These are phyloP conservation scores for Flaveria linearis DNA, from an alignment of 129 eudicot genomes.

Conservation along the genomic window DNA sequence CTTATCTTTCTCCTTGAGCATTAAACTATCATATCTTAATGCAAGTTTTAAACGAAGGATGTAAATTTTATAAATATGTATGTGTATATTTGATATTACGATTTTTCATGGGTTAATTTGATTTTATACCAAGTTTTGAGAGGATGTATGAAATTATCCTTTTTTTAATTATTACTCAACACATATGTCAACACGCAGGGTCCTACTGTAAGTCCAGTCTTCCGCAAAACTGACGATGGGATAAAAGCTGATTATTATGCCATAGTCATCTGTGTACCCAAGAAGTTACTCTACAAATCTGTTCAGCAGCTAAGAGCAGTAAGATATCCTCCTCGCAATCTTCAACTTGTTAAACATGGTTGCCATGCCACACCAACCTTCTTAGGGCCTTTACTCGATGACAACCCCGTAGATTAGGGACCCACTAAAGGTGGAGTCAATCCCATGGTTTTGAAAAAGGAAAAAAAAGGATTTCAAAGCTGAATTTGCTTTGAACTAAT, in stretches of 20 bases:
- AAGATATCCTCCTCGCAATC: constrained; percentile 32
- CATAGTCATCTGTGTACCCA: constrained; percentile 92
- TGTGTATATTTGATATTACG: background rate
- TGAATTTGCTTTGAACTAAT: background rate
- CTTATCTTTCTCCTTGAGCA: background rate
- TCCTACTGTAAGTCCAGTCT: constrained; percentile 90
- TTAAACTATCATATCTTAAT: background rate
- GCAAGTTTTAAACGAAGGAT: background rate
- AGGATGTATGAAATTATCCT: background rate
- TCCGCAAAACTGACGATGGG: constrained; percentile 61
- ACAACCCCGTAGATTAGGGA: background rate
- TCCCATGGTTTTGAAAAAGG: background rate
- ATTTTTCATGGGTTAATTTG: background rate
- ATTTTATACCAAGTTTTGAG: background rate
- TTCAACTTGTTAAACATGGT: constrained; percentile 17
- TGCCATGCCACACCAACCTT: background rate
- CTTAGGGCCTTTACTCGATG: background rate
- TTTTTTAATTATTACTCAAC: background rate
- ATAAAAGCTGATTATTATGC: constrained; percentile 74
- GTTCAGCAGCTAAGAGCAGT: constrained; percentile 91
- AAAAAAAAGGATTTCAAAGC: background rate
- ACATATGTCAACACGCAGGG: constrained; percentile 51
- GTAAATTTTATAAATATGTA: background rate
- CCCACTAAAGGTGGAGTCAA: background rate
- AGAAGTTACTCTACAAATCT: constrained; percentile 78